Conservation (phyloP, 2,329 filamentous ascomycete species). For the Botrytis aclada region DNA sequence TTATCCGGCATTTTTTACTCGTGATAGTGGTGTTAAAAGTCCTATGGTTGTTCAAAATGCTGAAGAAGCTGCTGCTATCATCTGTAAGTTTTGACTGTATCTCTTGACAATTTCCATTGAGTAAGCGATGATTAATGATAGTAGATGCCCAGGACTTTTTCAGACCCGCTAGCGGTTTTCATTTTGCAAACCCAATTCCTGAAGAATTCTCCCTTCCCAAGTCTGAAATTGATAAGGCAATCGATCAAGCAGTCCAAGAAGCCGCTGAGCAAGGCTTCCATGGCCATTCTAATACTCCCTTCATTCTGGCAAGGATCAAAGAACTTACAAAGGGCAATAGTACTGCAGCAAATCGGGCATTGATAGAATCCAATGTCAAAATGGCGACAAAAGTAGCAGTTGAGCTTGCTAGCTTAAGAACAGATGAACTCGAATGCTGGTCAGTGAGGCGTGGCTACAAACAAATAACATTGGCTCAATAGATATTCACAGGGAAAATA, state of each 20-base stretch:
- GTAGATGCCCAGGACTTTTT: conserved; percentile 69
- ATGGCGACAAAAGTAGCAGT: conserved; percentile 63
- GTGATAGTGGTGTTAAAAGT: conserved; percentile 79
- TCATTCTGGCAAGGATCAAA: conserved; percentile 64
- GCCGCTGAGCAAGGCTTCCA: conserved; percentile 52
- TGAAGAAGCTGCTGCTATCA: conserved; percentile 82
- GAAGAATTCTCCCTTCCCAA: conserved; percentile 57
- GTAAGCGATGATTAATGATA: neutral
- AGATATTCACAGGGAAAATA: neutral
- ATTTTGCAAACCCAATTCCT: conserved; percentile 82
- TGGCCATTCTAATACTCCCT: conserved; percentile 68
- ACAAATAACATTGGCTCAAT: conserved; percentile 1
- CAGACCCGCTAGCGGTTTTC: conserved; percentile 63
- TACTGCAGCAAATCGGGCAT: conserved; percentile 59
- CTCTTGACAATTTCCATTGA: neutral
- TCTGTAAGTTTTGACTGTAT: conserved; percentile 50
- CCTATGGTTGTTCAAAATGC: conserved; percentile 73
- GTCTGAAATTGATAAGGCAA: conserved; percentile 54
- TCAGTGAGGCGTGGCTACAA: neutral
- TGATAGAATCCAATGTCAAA: conserved; percentile 65
- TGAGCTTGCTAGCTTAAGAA: conserved; percentile 40
- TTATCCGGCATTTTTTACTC: conserved; percentile 89
- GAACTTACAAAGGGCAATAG: conserved; percentile 62
- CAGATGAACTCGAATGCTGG: neutral
- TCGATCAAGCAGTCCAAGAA: conserved; percentile 53